Evolutionary conservation across 2,329 filamentous ascomycete genomes (phyloP), one percentile per base, ranked within the genome.

Genomic region (Pseudocercospora musae): DNA sequence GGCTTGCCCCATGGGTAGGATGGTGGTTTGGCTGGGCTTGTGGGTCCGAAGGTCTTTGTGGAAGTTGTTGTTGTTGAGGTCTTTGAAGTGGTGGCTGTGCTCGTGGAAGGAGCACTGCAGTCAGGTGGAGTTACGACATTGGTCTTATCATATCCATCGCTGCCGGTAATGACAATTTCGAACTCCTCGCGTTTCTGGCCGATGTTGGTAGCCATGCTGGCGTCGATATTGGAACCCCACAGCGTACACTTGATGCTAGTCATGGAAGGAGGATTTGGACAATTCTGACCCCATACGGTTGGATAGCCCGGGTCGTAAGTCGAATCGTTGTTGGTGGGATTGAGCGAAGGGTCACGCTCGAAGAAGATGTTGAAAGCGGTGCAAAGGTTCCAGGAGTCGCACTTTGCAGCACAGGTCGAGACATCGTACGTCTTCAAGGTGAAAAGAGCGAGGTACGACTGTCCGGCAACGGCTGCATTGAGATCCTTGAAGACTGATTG

Each of bases 191-290:
- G 65, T 13, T 33, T 63, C 46, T 67, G 49, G 21, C 69, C 70
- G 5, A 42, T 59, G 66, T 72, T 72, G 57, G 66, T 71, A 5
- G 69, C 69, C 20, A 64, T 46, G 2, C 60, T 60, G n/a, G 70
- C 62, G 18, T 69, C 65, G 54, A 76, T 69, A 20, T 65, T 66
- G 42, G 72, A 73, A 18, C 73, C 70, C 69, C 68, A 74, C 37
- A 73, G 66, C 1, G 70, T 69, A 66, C 72, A 74, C 62, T 72
- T 73, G 67, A 69, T 73, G 62, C 68, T 69, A 23, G 72, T 73
- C 60, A 73, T 71, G 13, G 66, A 68, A 23, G 66, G 42, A 6
- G 70, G 71, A 58, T 70, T 69, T 7, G 70, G 66, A 65, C 72
- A 73, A 54, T 62, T 46, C 4, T 58, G n/a, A 15, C 63, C 63